Percentiles rank a stretch among this genome's conserved stretches.
Conservation (phyloP, 495 filamentous ascomycete species). For the Venustampulla echinocandica region DNA sequence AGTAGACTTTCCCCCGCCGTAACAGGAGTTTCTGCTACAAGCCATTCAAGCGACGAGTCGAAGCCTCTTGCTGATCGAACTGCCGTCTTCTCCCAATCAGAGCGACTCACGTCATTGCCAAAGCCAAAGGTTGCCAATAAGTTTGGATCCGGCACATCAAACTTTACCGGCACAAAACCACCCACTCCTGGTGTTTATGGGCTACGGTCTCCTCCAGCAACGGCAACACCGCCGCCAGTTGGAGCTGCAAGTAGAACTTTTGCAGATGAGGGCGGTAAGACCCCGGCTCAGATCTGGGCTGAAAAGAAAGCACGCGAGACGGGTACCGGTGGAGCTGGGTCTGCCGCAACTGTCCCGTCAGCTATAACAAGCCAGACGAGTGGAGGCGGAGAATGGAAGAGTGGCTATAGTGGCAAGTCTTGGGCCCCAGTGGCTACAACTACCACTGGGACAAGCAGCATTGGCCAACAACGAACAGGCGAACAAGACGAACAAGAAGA, state of each 20-base stretch:
- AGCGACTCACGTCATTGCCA: conserved; percentile 76
- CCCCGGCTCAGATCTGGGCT: conserved; percentile 92
- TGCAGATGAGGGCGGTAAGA: conserved; percentile 91
- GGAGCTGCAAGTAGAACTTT: conserved; percentile 84
- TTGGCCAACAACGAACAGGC: conserved; percentile 50
- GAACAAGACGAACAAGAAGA: conserved; percentile 36
- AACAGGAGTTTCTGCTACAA: conserved; percentile 26
- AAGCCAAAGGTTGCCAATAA: conserved; percentile 92
- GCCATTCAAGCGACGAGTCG: conserved; percentile 34
- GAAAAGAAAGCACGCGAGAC: conserved; percentile 86
- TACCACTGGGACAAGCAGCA: conserved; percentile 46
- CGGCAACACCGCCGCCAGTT: conserved; percentile 46
- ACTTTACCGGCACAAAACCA: conserved; percentile 80
- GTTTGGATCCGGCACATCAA: conserved; percentile 57
- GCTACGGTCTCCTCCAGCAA: conserved; percentile 41
- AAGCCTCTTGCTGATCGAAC: conserved; percentile 59
- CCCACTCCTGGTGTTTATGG: conserved; percentile 64
- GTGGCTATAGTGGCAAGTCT: conserved; percentile 76
- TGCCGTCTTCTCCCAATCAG: conserved; percentile 53
- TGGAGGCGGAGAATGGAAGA: conserved; percentile 73
- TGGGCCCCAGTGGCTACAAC: conserved; percentile 78
- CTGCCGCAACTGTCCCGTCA: conserved; percentile 39
- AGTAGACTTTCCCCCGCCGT: conserved; percentile 32
- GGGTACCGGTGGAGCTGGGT: conserved; percentile 39
- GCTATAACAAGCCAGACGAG: conserved; percentile 58